Percentiles rank a stretch among this genome's conserved stretches.
phyloP scores from a whole-genome alignment of 352 stramenopile genomes.

The Pythium folliculosum region DNA sequence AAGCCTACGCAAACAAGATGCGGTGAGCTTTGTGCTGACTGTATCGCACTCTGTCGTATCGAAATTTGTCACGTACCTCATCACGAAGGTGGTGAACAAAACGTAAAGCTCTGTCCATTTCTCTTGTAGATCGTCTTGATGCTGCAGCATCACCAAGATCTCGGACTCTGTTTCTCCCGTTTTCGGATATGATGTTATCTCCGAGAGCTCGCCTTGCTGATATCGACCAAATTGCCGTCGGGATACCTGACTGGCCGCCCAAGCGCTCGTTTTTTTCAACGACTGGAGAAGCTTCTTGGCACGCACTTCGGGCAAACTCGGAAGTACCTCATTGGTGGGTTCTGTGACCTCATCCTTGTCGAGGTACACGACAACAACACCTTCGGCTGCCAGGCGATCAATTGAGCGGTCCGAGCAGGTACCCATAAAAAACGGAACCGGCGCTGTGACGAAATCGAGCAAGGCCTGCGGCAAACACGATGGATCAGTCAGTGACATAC shows the following conservation, averaged over 20 bases:
- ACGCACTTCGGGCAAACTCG: constrained; percentile 54
- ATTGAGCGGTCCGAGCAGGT: constrained; percentile 46
- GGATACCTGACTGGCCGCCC: constrained; percentile 40
- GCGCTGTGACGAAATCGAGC: constrained; percentile 70
- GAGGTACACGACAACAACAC: constrained; percentile 69
- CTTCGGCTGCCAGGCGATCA: constrained; percentile 46
- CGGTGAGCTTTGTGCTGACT: background rate
- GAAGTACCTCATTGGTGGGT: constrained; percentile 46
- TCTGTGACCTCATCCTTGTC: constrained; percentile 61
- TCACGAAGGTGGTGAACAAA: constrained; percentile 53
- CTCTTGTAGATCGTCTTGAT: constrained; percentile 53
- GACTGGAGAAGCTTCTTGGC: constrained; percentile 59
- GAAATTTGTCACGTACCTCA: constrained; percentile 33
- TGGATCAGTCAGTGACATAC: background rate
- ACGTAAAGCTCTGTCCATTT: constrained; percentile 62
- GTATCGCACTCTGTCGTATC: background rate
- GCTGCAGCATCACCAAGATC: constrained; percentile 27
- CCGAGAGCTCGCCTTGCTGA: constrained; percentile 22
- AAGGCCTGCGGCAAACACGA: constrained; percentile 39
- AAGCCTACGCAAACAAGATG: constrained; percentile 36
- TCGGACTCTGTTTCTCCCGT: constrained; percentile 33
- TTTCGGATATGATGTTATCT: constrained; percentile 28
- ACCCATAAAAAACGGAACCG: constrained; percentile 82
- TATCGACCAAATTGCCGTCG: constrained; percentile 32
- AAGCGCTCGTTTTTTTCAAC: constrained; percentile 49